Evolutionary conservation across 805 yeast genomes (phyloP).

Genomic region (Spathaspora arborariae): DNA sequence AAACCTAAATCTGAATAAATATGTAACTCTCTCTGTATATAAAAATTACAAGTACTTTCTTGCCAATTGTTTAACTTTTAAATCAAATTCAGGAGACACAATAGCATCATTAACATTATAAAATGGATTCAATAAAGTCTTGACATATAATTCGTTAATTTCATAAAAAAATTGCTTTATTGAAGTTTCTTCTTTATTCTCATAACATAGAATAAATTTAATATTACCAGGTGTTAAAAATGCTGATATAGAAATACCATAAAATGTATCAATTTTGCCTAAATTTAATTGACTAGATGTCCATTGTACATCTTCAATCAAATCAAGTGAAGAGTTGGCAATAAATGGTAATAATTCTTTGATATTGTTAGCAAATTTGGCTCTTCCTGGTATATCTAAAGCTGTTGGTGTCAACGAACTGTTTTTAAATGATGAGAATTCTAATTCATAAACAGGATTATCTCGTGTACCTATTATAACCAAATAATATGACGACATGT

Average conservation of each 20-base stretch:
- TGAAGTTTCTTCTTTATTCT: conserved; percentile 56
- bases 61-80: conserved; percentile 66
- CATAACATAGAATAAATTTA: conserved; percentile 62
- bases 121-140: conserved; percentile 82
- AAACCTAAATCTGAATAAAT: not conserved
- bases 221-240: conserved; percentile 86
- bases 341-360: conserved; percentile 84
- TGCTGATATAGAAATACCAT: conserved; percentile 78
- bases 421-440: conserved; percentile 65
- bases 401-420: conserved; percentile 1
- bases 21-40: too few species aligned
- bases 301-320: conserved; percentile 92
- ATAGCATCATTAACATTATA: conserved; percentile 75
- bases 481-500: conserved; percentile 79
- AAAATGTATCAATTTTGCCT: conserved; percentile 80
- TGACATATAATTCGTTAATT: conserved; percentile 82
- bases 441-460: conserved; percentile 82
- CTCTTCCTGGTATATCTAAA: conserved; percentile 42
- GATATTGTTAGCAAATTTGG: conserved; percentile 64
- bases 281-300: conserved; percentile 59
- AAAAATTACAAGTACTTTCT: conserved; percentile 59
- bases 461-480: conserved; percentile 86
- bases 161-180: conserved; percentile 83
- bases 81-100: conserved; percentile 69
- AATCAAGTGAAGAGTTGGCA: conserved; percentile 81